Percentiles rank a stretch among this genome's conserved stretches.
These are phyloP conservation scores for Colletotrichum nymphaeae DNA, from an alignment of 2,329 filamentous ascomycete genomes.

Conservation along the genomic window DNA sequence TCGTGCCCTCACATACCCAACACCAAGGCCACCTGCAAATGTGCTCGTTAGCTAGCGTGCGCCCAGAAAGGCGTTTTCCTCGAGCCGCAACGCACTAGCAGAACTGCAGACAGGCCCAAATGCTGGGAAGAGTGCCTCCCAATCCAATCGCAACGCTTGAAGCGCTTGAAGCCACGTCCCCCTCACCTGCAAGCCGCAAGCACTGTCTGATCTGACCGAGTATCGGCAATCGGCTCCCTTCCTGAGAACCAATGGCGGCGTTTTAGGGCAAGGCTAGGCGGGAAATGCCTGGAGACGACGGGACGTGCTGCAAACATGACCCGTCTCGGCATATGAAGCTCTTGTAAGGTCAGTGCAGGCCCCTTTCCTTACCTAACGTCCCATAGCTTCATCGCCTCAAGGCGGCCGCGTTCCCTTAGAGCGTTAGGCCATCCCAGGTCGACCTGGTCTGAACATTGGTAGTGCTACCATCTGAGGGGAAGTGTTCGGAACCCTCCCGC, in stretches of 20 bases:
- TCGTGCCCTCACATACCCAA: not conserved
- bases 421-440: not conserved
- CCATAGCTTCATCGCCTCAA: not conserved
- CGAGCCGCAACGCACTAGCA: constrained; percentile 11
- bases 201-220: not conserved
- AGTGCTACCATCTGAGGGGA: not conserved
- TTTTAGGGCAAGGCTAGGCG: not conserved
- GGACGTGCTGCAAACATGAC: constrained; percentile 22
- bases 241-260: not conserved
- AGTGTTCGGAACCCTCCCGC: constrained; percentile 5
- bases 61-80: not conserved
- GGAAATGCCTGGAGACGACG: constrained; percentile 1
- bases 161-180: not conserved
- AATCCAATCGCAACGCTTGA: constrained; percentile 8
- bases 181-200: not conserved
- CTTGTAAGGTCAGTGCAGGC: constrained; percentile 2
- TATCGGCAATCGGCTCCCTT: not conserved
- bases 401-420: not conserved
- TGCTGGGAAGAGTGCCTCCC: not conserved
- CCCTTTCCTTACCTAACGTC: not conserved
- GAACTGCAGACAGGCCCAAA: not conserved
- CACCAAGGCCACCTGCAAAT: not conserved
- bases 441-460: constrained; percentile 4
- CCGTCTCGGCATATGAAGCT: constrained; percentile 29
- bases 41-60: not conserved